Evolutionary conservation across 441 rosid species (phyloP).

Genomic region (Gossypium trilobum): DNA sequence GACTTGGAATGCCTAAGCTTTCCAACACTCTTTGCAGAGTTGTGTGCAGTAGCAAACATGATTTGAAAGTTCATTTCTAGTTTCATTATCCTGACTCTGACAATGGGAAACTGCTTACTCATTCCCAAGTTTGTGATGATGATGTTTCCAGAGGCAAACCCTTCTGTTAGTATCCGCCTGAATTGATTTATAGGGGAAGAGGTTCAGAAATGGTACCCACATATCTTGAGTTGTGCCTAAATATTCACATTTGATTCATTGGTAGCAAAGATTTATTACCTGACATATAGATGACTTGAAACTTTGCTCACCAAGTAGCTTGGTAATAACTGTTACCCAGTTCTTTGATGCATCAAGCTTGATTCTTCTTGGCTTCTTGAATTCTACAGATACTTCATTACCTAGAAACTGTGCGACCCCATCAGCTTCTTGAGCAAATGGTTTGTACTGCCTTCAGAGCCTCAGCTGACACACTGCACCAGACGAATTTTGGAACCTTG

Average conservation of each 20-base stretch:
- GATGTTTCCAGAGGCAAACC: neutral
- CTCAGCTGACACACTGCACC: conserved; percentile 85
- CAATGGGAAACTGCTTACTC: neutral
- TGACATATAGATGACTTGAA: neutral
- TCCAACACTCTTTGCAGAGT: neutral
- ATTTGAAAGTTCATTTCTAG: neutral
- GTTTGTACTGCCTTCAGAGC: conserved; percentile 92
- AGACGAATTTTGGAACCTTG: conserved; percentile 57
- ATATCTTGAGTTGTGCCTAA: neutral
- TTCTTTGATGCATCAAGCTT: conserved; percentile 14
- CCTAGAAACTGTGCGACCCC: conserved; percentile 81
- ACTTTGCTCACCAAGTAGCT: neutral
- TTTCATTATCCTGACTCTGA: neutral
- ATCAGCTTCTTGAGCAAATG: conserved; percentile 95
- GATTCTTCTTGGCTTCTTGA: conserved; percentile 18
- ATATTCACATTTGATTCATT: neutral
- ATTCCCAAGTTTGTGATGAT: too few species aligned
- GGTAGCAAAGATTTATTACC: neutral
- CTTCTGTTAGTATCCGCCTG: neutral
- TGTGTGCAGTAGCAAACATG: neutral
- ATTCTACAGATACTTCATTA: conserved; percentile 69
- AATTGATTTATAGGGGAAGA: neutral
- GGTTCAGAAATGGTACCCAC: neutral
- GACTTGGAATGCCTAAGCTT: neutral
- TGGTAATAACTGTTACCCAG: neutral